Evolutionary conservation across 2,329 filamentous ascomycete genomes (phyloP), one percentile per base, ranked within the genome.

Genomic region (Colletotrichum musicola): DNA sequence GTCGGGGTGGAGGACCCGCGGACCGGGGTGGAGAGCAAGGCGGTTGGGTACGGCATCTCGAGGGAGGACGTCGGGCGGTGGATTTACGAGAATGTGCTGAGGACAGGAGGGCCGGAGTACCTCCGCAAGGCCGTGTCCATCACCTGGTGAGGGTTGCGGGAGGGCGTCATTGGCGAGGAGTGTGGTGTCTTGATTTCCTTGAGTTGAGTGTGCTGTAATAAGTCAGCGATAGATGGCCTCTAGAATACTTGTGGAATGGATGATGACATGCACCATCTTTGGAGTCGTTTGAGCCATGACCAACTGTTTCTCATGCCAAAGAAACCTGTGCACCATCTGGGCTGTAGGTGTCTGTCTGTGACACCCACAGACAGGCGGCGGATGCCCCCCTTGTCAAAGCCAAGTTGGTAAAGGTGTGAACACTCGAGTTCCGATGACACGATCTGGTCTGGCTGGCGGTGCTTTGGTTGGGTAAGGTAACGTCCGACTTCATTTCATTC

Each of bases 31-130:
- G 79, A 82, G 72, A 77, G 74, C 0, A 69, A 73, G 42, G 82
- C 76, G 3, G 73, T 85, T 4, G 85, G 85, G 4, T 86, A 85
- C 62, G 79, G 77, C 1, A 85, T 87, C 54, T 81, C 78, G 7
- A 74, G 84, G 42, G 81, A 83, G 67, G 85, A 86, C 67, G 78
- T 82, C 3, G 85, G 85, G 0, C 75, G 73, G 63, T 87, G 84
- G 82, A 76, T 86, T 9, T 83, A 80, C 25, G 75, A 83, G 56
- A 80, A 82, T 16, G 49, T 81, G 27, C 46, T 85, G 4, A 10
- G 74, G 30, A 63, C 65, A 14, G 72, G 62, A 27, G 70, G 71
- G 1, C 49, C 51, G 3, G 73, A 69, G 42, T 83, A 79, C 49
- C 14, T 72, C 18, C 73, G 76, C 22, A 84, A 81, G 75, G 77